phyloP scores from a whole-genome alignment of 164 flowering plant genomes.

The Liquidambar formosana region DNA sequence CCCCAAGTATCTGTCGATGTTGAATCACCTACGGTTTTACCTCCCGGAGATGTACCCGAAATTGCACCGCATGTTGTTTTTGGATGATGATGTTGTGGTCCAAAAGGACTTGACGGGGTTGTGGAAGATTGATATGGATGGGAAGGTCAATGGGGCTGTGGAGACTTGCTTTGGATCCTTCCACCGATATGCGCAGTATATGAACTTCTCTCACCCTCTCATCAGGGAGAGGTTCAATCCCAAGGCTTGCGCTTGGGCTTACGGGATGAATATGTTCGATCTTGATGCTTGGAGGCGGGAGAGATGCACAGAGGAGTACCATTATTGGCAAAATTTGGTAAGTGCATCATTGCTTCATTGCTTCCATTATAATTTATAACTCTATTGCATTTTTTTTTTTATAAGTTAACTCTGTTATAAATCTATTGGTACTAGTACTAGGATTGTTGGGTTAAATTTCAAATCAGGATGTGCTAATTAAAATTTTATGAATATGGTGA shows the following conservation, averaged over 20 bases:
- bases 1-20: conserved; percentile 64
- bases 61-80: conserved; percentile 62
- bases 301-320: conserved; percentile 74
- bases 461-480: not conserved
- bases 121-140: conserved; percentile 86
- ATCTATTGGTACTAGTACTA: not conserved
- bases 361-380: too few species aligned
- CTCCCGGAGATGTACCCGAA: conserved; percentile 90
- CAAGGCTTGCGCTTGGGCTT: conserved; percentile 96
- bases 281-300: conserved; percentile 92
- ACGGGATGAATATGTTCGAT: conserved; percentile 89
- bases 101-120: conserved; percentile 82
- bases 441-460: conserved; percentile 1
- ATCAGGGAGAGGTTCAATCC: conserved; percentile 76
- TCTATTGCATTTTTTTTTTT: not conserved
- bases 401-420: not conserved
- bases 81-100: conserved; percentile 96
- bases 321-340: conserved; percentile 89
- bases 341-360: conserved; percentile 17
- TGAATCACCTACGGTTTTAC: conserved; percentile 80
- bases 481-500: conserved; percentile 9
- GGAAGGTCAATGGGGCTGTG: conserved; percentile 94
- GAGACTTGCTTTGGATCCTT: conserved; percentile 94
- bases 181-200: conserved; percentile 72
- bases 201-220: conserved; percentile 82